phyloP scores from a whole-genome alignment of 2,329 filamentous ascomycete species.

The Mariannaea elegans region DNA sequence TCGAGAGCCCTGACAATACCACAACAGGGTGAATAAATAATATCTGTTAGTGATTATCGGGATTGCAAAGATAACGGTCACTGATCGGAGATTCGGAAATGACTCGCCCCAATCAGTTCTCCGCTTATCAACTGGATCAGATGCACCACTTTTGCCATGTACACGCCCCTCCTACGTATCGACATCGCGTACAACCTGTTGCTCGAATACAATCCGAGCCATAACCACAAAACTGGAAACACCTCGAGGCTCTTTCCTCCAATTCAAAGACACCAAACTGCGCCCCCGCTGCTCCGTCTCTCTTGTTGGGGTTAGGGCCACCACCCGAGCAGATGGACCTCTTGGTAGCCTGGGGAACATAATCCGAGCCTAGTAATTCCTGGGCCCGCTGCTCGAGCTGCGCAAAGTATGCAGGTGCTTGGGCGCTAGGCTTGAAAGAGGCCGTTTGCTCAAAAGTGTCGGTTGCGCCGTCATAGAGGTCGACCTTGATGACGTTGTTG shows the following conservation, averaged over 20 bases:
- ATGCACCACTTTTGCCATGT: slow-evolving; percentile 1
- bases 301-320: neutral
- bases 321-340: neutral
- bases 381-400: neutral
- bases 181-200: neutral
- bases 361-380: neutral
- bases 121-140: too few relatives aligned
- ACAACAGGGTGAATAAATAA: too few relatives aligned
- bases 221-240: neutral
- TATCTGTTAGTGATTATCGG: too few relatives aligned
- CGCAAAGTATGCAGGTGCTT: slow-evolving; percentile 1
- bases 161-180: neutral
- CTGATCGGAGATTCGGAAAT: too few relatives aligned
- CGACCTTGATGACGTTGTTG: slow-evolving; percentile 1
- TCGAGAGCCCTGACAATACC: too few relatives aligned
- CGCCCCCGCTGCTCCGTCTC: too few relatives aligned
- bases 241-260: neutral
- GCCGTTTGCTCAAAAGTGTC: neutral
- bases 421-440: neutral
- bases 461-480: slow-evolving; percentile 1
- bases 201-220: neutral
- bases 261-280: neutral
- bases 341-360: neutral
- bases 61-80: too few relatives aligned
- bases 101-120: too few relatives aligned